Evolutionary conservation across 2,329 filamentous ascomycete species (phyloP).

Genomic region (Xylaria multiplex): DNA sequence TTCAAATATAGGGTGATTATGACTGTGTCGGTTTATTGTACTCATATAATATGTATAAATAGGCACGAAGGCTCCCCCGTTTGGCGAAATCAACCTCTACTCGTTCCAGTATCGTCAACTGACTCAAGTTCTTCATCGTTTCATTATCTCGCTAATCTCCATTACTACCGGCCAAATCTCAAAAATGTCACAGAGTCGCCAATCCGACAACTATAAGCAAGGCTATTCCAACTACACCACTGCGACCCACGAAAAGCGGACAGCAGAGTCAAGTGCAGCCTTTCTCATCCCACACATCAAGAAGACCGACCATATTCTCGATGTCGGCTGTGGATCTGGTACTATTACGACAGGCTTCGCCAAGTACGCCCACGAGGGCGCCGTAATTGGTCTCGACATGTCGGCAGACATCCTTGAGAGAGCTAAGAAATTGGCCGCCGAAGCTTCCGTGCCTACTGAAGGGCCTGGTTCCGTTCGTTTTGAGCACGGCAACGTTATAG

Average conservation of each 20-base stretch:
- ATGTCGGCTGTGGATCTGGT: conserved; percentile 61
- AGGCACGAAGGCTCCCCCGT: not conserved
- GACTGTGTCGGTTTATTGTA: not conserved
- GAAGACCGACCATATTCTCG: conserved; percentile 53
- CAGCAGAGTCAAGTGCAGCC: conserved; percentile 55
- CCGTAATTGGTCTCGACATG: conserved; percentile 54
- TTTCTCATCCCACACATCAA: conserved; percentile 56
- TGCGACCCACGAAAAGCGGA: conserved; percentile 54
- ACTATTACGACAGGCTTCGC: conserved; percentile 59
- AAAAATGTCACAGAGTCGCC: conserved; percentile 25
- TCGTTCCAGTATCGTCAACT: not conserved
- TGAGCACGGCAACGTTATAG: conserved; percentile 49
- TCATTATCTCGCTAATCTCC: not conserved
- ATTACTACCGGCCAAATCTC: not conserved
- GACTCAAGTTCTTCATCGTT: not conserved
- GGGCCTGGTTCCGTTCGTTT: conserved; percentile 45
- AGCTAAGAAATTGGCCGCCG: conserved; percentile 42
- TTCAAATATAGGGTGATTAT: not conserved
- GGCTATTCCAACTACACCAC: conserved; percentile 54
- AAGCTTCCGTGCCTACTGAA: conserved; percentile 26
- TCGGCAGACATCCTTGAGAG: conserved; percentile 48
- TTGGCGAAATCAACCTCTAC: not conserved
- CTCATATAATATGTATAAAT: conserved; percentile 3
- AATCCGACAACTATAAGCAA: conserved; percentile 47
- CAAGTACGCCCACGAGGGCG: conserved; percentile 53